These are phyloP conservation scores for Plectosphaerella plurivora DNA, from an alignment of 2,329 filamentous ascomycete genomes.

Conservation along the genomic window DNA sequence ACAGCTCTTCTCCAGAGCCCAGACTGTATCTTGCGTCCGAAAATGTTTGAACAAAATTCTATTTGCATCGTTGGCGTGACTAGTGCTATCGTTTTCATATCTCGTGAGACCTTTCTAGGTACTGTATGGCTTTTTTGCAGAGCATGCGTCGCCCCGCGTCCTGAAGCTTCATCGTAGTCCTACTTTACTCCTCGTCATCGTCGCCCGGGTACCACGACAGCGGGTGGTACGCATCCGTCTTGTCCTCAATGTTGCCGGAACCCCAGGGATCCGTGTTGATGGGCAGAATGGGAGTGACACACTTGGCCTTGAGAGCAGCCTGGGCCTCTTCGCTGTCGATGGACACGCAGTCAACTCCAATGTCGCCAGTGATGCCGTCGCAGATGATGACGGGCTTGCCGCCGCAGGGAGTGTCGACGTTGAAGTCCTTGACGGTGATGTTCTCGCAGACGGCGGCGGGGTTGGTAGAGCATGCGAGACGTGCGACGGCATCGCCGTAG, in stretches of 20 bases:
- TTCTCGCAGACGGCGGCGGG: conserved; percentile 49
- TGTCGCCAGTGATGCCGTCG: conserved; percentile 36
- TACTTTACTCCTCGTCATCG: neutral
- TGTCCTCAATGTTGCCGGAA: neutral
- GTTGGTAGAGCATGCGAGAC: conserved; percentile 50
- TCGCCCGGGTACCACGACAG: conserved; percentile 1
- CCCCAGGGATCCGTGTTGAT: conserved; percentile 6
- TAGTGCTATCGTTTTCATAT: no score
- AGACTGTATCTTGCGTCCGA: no score
- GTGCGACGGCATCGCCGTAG: conserved; percentile 48
- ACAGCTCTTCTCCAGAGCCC: no score
- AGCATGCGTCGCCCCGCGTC: no score
- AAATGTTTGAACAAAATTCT: no score
- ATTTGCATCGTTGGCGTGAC: no score
- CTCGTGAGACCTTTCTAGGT: no score
- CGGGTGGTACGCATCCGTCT: neutral
- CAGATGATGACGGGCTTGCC: conserved; percentile 42
- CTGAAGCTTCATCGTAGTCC: neutral
- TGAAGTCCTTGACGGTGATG: conserved; percentile 50
- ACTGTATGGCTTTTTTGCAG: no score
- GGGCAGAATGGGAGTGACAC: conserved; percentile 5
- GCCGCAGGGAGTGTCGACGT: conserved; percentile 45
- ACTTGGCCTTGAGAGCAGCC: conserved; percentile 6
- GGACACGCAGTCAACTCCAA: conserved; percentile 24
- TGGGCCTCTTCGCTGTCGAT: conserved; percentile 6